A percentile compares a stretch with the other conserved stretches of the same genome.
Evolutionary conservation across 768 basidiomycete species (phyloP).

Genomic region (Pholiota molesta): DNA sequence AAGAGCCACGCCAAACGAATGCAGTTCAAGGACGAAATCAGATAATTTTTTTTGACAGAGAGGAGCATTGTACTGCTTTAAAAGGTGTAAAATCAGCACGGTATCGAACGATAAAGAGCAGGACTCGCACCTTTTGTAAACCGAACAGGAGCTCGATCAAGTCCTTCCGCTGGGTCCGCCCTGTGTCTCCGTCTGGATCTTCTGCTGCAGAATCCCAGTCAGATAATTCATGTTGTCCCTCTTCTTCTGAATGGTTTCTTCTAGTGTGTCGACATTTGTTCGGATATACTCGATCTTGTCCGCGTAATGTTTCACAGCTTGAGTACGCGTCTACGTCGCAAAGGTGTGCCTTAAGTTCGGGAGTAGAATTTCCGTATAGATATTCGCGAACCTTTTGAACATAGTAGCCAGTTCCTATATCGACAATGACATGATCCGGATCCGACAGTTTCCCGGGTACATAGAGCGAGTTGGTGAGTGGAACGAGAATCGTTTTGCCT

Average conservation of each 20-base stretch:
- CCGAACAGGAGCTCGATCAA: slow-evolving; percentile 11
- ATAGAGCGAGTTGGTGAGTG: slow-evolving; percentile 93
- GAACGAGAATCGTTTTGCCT: slow-evolving; percentile 92
- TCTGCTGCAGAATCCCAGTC: slow-evolving; percentile 70
- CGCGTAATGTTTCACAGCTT: slow-evolving; percentile 83
- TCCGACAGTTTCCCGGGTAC: slow-evolving; percentile 90
- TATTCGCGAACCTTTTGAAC: slow-evolving; percentile 78
- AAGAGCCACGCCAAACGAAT: background rate
- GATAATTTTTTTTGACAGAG: background rate
- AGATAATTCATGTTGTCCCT: slow-evolving; percentile 85
- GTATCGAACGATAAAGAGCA: background rate
- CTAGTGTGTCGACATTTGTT: slow-evolving; percentile 81
- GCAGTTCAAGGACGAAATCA: background rate
- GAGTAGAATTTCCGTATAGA: background rate
- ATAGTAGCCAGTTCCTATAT: slow-evolving; percentile 96
- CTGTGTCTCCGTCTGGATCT: slow-evolving; percentile 42
- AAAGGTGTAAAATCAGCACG: slow-evolving; percentile 1
- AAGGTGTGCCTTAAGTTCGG: background rate
- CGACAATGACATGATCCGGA: slow-evolving; percentile 86
- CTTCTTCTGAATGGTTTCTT: slow-evolving; percentile 89
- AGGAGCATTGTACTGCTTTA: background rate
- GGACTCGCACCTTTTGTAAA: slow-evolving; percentile 1
- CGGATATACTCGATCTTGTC: slow-evolving; percentile 82
- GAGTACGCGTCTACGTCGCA: slow-evolving; percentile 66
- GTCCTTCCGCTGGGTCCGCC: slow-evolving; percentile 19